phyloP scores from a whole-genome alignment of 2,329 filamentous ascomycete species.

The Acrocalymma vagum region DNA sequence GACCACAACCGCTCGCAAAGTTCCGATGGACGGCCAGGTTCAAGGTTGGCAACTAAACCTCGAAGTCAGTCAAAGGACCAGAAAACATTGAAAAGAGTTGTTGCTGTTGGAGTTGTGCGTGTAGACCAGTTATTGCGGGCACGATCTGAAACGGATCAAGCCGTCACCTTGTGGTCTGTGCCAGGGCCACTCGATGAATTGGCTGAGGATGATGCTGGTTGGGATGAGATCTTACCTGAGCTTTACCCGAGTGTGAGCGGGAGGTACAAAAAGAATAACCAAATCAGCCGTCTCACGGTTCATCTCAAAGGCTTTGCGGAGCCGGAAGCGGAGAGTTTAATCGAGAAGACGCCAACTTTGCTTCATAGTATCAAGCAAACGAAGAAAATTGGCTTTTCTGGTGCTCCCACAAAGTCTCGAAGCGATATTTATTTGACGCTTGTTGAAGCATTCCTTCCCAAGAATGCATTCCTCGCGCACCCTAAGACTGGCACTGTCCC shows the following conservation, averaged over 20 bases:
- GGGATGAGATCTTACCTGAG: slow-evolving; percentile 74
- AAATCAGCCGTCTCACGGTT: slow-evolving; percentile 80
- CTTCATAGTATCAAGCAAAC: slow-evolving; percentile 84
- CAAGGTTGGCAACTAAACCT: slow-evolving; percentile 33
- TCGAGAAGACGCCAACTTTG: slow-evolving; percentile 86
- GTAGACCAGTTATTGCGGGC: slow-evolving; percentile 79
- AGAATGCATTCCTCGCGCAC: slow-evolving; percentile 69
- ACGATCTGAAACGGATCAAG: slow-evolving; percentile 75
- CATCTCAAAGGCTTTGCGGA: slow-evolving; percentile 81
- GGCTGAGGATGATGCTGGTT: slow-evolving; percentile 67
- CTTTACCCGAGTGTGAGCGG: slow-evolving; percentile 73
- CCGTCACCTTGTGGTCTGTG: slow-evolving; percentile 80
- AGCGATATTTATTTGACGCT: slow-evolving; percentile 96
- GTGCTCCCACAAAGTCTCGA: slow-evolving; percentile 84
- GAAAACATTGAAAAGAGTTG: slow-evolving; percentile 69
- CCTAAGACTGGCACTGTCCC: slow-evolving; percentile 83
- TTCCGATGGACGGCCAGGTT: slow-evolving; percentile 35
- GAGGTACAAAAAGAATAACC: slow-evolving; percentile 75
- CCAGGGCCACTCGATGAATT: slow-evolving; percentile 46
- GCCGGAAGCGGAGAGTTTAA: slow-evolving; percentile 79
- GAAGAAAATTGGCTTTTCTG: slow-evolving; percentile 91
- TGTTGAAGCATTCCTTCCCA: slow-evolving; percentile 78
- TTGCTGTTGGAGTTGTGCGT: slow-evolving; percentile 80
- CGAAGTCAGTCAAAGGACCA: slow-evolving; percentile 47
- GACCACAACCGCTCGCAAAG: slow-evolving; percentile 32